A percentile compares a stretch with the other conserved stretches of the same genome.
phyloP scores from a whole-genome alignment of 768 basidiomycete genomes.

The Leccinum truebloodii region DNA sequence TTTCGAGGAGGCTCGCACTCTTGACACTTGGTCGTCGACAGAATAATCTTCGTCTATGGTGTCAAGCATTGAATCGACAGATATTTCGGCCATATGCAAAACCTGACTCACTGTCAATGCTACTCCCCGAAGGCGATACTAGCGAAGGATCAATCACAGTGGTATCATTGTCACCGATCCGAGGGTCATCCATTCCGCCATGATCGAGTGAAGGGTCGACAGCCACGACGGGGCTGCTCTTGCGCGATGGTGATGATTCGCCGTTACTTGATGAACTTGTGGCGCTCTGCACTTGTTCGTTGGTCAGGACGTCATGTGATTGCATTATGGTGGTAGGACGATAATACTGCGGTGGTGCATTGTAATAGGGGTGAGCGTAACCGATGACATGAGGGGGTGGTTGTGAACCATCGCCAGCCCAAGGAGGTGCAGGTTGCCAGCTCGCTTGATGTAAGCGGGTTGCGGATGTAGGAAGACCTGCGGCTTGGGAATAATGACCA shows the following conservation, averaged over 20 bases:
- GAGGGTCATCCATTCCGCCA: slow-evolving; percentile 15
- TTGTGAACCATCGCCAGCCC: slow-evolving; percentile 38
- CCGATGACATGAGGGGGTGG: slow-evolving; percentile 36
- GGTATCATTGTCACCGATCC: slow-evolving; percentile 14
- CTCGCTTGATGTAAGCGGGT: slow-evolving; percentile 45
- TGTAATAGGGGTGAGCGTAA: slow-evolving; percentile 40
- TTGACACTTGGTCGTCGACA: slow-evolving; percentile 7
- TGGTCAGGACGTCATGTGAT: slow-evolving; percentile 17
- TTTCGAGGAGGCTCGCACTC: slow-evolving; percentile 14
- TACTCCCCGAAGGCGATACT: slow-evolving; percentile 25
- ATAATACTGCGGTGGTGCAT: slow-evolving; percentile 47
- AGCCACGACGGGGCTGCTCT: slow-evolving; percentile 24
- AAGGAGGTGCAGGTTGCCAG: slow-evolving; percentile 42
- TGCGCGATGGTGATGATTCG: slow-evolving; percentile 31
- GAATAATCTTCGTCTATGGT: slow-evolving; percentile 34
- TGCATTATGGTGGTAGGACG: slow-evolving; percentile 37
- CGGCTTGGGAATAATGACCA: slow-evolving; percentile 40
- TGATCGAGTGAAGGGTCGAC: slow-evolving; percentile 29
- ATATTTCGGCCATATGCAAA: slow-evolving; percentile 28
- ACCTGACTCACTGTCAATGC: slow-evolving; percentile 19
- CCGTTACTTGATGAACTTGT: slow-evolving; percentile 24
- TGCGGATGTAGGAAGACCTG: slow-evolving; percentile 56
- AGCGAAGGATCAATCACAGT: slow-evolving; percentile 42
- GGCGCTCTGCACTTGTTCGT: slow-evolving; percentile 27
- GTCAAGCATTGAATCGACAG: slow-evolving; percentile 38